Evolutionary conservation across 805 yeast genomes (phyloP).

Genomic region (Maudiozyma turicensis): DNA sequence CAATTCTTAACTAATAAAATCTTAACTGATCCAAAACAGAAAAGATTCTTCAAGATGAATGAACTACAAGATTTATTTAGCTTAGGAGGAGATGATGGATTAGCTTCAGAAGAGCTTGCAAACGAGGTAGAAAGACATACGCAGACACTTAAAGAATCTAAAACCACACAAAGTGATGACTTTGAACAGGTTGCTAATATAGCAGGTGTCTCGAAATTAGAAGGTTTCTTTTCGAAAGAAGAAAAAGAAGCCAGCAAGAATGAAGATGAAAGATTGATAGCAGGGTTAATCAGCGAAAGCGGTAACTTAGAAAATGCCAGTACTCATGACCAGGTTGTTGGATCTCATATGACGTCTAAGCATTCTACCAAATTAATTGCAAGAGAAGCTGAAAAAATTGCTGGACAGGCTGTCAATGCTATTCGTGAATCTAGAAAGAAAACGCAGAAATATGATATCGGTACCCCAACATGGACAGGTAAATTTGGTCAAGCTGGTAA

Average conservation of each 20-base stretch:
- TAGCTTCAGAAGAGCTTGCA: constrained; percentile 28
- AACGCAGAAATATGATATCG: constrained; percentile 40
- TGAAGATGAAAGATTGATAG: constrained; percentile 61
- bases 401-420: constrained; percentile 44
- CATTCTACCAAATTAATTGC: constrained; percentile 35
- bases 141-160: constrained; percentile 23
- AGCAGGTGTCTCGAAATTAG: constrained; percentile 66
- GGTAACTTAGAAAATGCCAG: constrained; percentile 61
- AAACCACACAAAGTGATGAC: constrained; percentile 49
- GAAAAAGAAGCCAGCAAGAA: constrained; percentile 29
- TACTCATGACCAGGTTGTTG: constrained; percentile 70
- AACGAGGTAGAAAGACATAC: constrained; percentile 56
- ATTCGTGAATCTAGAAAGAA: constrained; percentile 44
- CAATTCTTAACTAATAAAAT: constrained; percentile 90
- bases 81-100: constrained; percentile 56
- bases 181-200: constrained; percentile 53
- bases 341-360: constrained; percentile 30
- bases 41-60: constrained; percentile 83
- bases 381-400: constrained; percentile 49
- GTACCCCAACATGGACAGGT: constrained; percentile 96
- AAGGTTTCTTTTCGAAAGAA: constrained; percentile 46
- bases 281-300: constrained; percentile 59
- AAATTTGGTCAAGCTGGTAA: constrained; percentile 78
- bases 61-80: constrained; percentile 86
- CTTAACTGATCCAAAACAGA: constrained; percentile 88